Percentiles rank a stretch among this genome's conserved stretches.
phyloP scores from a whole-genome alignment of 768 basidiomycete species.

The Astraeus odoratus region DNA sequence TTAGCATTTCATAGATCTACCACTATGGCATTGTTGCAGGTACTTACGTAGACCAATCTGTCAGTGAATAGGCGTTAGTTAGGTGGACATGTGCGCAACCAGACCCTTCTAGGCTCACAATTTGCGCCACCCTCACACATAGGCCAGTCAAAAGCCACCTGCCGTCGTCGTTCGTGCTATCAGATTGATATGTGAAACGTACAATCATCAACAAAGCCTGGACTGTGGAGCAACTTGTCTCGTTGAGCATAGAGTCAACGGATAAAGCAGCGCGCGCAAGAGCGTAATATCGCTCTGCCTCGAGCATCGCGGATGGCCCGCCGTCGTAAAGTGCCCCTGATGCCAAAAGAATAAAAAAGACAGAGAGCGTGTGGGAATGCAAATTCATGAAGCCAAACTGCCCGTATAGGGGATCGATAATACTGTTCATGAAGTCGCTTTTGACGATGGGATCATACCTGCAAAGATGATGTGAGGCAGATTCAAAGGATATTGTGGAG shows the following conservation, averaged over 20 bases:
- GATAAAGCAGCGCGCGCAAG: conserved; percentile 43
- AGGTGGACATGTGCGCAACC: not conserved
- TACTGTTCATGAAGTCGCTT: conserved; percentile 34
- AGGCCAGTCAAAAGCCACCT: conserved; percentile 46
- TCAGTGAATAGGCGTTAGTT: conserved; percentile 2
- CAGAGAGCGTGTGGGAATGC: conserved; percentile 42
- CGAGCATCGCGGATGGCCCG: conserved; percentile 22
- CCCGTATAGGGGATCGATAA: conserved; percentile 40
- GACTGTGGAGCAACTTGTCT: conserved; percentile 40
- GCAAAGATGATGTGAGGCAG: not conserved
- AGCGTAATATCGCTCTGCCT: conserved; percentile 39
- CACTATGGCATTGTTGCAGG: not conserved
- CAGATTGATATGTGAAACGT: conserved; percentile 36
- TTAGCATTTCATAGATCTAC: not conserved
- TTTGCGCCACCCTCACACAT: conserved; percentile 35
- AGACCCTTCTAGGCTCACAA: conserved; percentile 27
- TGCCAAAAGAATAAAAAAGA: conserved; percentile 47
- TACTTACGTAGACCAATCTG: conserved; percentile 48
- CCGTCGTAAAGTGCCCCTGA: conserved; percentile 41
- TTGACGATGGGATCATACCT: conserved; percentile 43
- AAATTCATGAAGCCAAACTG: conserved; percentile 24
- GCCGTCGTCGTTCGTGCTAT: conserved; percentile 37
- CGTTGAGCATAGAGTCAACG: conserved; percentile 36
- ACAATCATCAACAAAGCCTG: conserved; percentile 42
- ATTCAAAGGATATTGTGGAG: not conserved